Evolutionary conservation across 2,329 filamentous ascomycete species (phyloP).

Genomic region (Hypoxylon sp.): DNA sequence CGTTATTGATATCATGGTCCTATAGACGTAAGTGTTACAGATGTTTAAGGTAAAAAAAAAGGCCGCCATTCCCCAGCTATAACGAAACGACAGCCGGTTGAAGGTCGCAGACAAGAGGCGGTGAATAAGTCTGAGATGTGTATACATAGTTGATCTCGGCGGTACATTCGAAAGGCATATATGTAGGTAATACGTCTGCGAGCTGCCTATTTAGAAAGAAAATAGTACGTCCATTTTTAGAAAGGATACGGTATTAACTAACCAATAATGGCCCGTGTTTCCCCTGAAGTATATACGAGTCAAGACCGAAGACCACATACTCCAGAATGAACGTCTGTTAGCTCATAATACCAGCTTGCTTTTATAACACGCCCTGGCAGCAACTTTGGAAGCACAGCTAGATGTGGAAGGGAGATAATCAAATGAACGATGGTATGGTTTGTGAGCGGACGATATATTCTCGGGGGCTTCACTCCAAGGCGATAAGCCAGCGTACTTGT

Average conservation of each 20-base stretch:
- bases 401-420: neutral
- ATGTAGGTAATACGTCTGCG: neutral
- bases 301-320: neutral
- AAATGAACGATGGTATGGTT: neutral
- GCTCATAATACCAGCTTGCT: neutral
- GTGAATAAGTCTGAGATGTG: neutral
- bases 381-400: neutral
- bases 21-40: neutral
- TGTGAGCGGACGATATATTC: neutral
- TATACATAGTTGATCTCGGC: neutral
- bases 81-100: neutral
- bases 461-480: too few relatives aligned
- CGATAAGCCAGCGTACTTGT: too few relatives aligned
- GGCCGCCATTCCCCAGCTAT: neutral
- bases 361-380: neutral
- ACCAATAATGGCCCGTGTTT: neutral
- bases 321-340: neutral
- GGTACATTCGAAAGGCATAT: neutral
- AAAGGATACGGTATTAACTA: neutral
- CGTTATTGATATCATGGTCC: neutral
- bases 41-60: neutral
- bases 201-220: neutral
- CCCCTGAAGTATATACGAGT: neutral
- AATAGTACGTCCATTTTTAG: neutral
- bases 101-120: neutral